These are phyloP conservation scores for Aspergillus aculeatus DNA, from an alignment of 2,329 filamentous ascomycete genomes.

Conservation along the genomic window DNA sequence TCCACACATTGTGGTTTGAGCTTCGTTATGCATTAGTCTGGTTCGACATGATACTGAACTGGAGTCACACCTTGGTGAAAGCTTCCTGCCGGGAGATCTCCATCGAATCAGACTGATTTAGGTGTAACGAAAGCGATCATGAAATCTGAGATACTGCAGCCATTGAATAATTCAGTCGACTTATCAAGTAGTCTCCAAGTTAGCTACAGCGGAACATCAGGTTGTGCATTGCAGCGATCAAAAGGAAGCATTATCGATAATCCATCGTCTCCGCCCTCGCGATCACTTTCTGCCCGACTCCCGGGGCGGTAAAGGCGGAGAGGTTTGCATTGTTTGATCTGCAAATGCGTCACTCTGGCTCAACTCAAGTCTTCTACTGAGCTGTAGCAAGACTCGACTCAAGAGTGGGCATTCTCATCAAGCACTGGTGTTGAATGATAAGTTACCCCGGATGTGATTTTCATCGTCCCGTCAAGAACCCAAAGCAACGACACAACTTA, in stretches of 20 bases:
- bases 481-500: background rate
- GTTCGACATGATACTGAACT: background rate
- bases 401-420: background rate
- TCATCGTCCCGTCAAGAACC: background rate
- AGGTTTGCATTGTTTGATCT: conserved; percentile 5
- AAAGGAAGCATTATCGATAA: conserved; percentile 4
- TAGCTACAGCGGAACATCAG: background rate
- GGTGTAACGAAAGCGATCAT: background rate
- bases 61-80: conserved; percentile 39
- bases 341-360: background rate
- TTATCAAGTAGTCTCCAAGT: background rate
- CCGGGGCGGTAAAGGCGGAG: conserved; percentile 20
- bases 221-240: background rate
- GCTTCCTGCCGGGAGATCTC: conserved; percentile 40
- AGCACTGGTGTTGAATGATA: too few species aligned
- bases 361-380: background rate
- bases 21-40: conserved; percentile 35
- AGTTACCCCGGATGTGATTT: background rate
- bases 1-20: conserved; percentile 60
- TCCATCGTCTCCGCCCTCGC: conserved; percentile 8
- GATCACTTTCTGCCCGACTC: conserved; percentile 27
- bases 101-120: conserved; percentile 25
- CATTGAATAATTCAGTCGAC: background rate
- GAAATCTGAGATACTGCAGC: background rate
- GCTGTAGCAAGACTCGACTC: background rate